Conservation (phyloP, 2,329 filamentous ascomycete genomes). For the Xylariaceae sp. region DNA sequence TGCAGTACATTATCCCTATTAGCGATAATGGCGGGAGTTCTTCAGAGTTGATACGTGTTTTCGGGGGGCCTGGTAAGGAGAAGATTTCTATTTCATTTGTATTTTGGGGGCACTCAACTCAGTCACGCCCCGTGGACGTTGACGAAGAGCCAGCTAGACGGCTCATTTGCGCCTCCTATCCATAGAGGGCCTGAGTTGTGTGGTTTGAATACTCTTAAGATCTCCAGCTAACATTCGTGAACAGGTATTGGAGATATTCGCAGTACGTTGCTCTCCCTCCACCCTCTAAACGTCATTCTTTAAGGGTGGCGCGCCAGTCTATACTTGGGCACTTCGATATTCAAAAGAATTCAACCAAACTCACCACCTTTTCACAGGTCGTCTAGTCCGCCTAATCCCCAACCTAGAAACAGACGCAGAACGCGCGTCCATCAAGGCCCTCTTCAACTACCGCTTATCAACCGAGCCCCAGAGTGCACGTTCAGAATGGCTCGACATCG, state of each 20-base stretch:
- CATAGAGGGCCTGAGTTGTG: background rate
- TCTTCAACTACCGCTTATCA: slow-evolving; percentile 85
- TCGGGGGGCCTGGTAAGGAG: slow-evolving; percentile 77
- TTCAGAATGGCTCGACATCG: slow-evolving; percentile 79
- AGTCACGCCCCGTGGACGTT: background rate
- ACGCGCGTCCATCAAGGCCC: slow-evolving; percentile 65
- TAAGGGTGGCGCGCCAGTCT: too few relatives aligned
- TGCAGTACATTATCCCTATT: slow-evolving; percentile 89
- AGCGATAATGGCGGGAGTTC: slow-evolving; percentile 94
- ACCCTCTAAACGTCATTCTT: too few relatives aligned
- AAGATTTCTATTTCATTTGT: background rate
- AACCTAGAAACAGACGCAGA: slow-evolving; percentile 55
- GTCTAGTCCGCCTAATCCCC: slow-evolving; percentile 86
- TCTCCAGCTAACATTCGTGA: background rate
- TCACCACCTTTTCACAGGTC: slow-evolving; percentile 47
- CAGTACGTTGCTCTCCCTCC: slow-evolving; percentile 21
- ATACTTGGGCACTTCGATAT: too few relatives aligned
- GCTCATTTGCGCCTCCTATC: background rate
- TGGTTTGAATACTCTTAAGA: background rate
- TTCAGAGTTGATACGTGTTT: slow-evolving; percentile 87
- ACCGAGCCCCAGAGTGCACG: slow-evolving; percentile 55
- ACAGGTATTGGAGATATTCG: slow-evolving; percentile 33
- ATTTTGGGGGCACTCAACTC: too few relatives aligned
- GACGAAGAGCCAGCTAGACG: too few relatives aligned
- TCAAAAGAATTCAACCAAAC: background rate